Evolutionary conservation across 2,329 filamentous ascomycete species (phyloP).

Genomic region (Kalaharituber pfeilii): DNA sequence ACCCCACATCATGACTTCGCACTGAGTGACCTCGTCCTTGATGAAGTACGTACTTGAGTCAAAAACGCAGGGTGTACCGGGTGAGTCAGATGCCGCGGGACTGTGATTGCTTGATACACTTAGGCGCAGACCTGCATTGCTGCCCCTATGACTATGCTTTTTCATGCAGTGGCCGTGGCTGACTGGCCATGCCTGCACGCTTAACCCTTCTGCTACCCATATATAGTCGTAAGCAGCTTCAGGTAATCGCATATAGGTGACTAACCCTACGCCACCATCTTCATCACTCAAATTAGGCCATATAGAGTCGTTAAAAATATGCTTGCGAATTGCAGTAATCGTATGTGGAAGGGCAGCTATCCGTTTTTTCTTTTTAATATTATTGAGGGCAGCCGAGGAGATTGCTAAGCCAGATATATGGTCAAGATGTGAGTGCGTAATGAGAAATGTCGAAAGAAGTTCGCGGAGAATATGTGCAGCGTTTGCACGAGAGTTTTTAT

Average conservation of each 20-base stretch:
- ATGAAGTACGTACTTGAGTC: constrained; percentile 93
- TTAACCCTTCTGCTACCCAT: constrained; percentile 72
- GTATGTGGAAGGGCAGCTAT: constrained; percentile 73
- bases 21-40: constrained; percentile 49
- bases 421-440: constrained; percentile 94
- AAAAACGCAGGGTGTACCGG: constrained; percentile 40
- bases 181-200: constrained; percentile 71
- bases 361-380: constrained; percentile 59
- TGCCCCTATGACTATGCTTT: constrained; percentile 48
- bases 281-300: constrained; percentile 97
- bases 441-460: constrained; percentile 72
- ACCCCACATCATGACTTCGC: constrained; percentile 82
- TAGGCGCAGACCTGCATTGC: constrained; percentile 25
- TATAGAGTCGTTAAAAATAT: constrained; percentile 95
- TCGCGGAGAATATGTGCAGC: constrained; percentile 61
- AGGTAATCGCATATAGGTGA: constrained; percentile 75
- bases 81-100: neutral
- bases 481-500: constrained; percentile 52
- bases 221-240: constrained; percentile 88
- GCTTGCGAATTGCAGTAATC: constrained; percentile 78
- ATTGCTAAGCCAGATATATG: constrained; percentile 83
- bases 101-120: neutral
- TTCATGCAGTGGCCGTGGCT: constrained; percentile 83
- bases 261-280: constrained; percentile 78
- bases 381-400: constrained; percentile 75